Conservation (phyloP, 2,329 filamentous ascomycete genomes). For the Cladophialophora bantiana region DNA sequence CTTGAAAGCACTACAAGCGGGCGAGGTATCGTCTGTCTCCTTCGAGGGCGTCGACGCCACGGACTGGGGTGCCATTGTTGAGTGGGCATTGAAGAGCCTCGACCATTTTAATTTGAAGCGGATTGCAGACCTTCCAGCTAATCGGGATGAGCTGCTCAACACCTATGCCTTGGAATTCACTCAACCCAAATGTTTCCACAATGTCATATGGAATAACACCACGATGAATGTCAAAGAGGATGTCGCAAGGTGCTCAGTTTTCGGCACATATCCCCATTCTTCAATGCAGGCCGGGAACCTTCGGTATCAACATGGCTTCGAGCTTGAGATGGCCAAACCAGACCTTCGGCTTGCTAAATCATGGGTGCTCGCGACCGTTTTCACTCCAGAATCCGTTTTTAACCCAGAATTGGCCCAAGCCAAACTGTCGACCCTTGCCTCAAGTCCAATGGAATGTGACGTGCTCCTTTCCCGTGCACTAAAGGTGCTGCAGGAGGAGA, state of each 20-base stretch:
- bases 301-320: constrained; percentile 18
- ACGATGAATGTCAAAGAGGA: constrained; percentile 45
- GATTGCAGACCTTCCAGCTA: constrained; percentile 53
- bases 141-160: constrained; percentile 50
- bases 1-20: constrained; percentile 53
- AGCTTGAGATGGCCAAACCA: constrained; percentile 17
- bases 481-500: constrained; percentile 47
- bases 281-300: constrained; percentile 18
- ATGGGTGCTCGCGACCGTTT: constrained; percentile 58
- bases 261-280: constrained; percentile 40
- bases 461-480: constrained; percentile 49
- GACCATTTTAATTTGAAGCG: constrained; percentile 49
- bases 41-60: constrained; percentile 53
- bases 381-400: constrained; percentile 53
- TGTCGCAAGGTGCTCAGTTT: constrained; percentile 47
- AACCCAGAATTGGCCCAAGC: constrained; percentile 46
- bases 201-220: constrained; percentile 46
- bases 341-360: constrained; percentile 47
- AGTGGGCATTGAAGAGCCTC: constrained; percentile 55
- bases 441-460: constrained; percentile 36
- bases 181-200: constrained; percentile 44
- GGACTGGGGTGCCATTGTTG: constrained; percentile 55
- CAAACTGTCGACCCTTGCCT: constrained; percentile 40
- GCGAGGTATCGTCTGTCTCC: constrained; percentile 53
- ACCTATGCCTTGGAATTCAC: constrained; percentile 52